A percentile compares a stretch with the other conserved stretches of the same genome.
These are phyloP conservation scores for Annona cherimola DNA, from an alignment of 164 flowering plant genomes.

Conservation along the genomic window DNA sequence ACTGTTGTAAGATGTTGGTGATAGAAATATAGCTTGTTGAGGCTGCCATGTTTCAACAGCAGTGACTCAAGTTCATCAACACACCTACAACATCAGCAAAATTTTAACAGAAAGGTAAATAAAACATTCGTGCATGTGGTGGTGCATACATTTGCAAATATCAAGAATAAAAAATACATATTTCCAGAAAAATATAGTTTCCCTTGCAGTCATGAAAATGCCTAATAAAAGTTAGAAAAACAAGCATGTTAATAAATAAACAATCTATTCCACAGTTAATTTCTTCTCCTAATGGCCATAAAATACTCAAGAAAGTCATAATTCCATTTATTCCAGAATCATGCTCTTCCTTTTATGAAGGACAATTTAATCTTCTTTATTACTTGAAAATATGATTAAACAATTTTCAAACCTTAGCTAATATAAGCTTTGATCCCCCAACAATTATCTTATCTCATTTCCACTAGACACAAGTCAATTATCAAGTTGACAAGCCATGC, in stretches of 20 bases:
- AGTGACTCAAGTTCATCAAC: constrained; percentile 89
- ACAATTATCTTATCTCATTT: not conserved
- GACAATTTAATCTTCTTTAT: not conserved
- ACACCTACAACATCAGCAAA: constrained; percentile 46
- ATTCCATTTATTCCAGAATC: not conserved
- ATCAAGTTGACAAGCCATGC: not conserved
- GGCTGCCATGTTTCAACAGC: constrained; percentile 84
- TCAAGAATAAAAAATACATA: too few relatives aligned
- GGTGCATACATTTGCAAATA: not conserved
- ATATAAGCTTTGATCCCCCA: not conserved
- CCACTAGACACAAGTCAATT: not conserved
- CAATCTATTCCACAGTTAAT: not conserved
- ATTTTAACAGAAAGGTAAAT: not conserved
- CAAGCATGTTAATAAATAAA: not conserved
- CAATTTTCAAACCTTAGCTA: not conserved
- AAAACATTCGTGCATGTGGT: too few relatives aligned
- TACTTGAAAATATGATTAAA: too few relatives aligned
- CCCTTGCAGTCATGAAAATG: too few relatives aligned
- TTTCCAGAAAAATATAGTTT: too few relatives aligned
- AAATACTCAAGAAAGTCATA: not conserved
- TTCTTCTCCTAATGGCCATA: not conserved
- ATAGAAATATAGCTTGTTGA: constrained; percentile 82
- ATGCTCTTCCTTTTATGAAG: not conserved
- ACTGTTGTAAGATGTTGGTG: constrained; percentile 97
- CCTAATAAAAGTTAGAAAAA: not conserved